Evolutionary conservation across 345 rosid genomes (phyloP).

Genomic region (Eucalyptus decipiens): DNA sequence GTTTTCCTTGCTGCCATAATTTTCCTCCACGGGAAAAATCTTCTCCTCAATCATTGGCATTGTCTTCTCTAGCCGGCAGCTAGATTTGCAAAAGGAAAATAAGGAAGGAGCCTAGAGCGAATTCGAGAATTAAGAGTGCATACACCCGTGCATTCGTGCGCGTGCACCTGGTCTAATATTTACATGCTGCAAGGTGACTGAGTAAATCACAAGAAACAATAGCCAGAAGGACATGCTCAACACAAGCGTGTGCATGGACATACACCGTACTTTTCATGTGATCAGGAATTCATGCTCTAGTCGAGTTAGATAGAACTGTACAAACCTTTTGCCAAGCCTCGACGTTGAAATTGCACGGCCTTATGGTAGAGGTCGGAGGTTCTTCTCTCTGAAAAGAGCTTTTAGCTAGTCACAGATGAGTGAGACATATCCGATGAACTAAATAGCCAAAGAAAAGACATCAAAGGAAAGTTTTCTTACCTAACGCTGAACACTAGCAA

Average conservation of each 20-base stretch:
- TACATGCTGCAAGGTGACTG: neutral
- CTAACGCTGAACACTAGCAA: neutral
- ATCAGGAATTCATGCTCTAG: neutral
- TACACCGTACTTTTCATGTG: neutral
- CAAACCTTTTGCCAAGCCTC: neutral
- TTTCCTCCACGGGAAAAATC: neutral
- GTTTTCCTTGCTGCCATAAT: neutral
- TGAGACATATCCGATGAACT: neutral
- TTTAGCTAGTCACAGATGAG: neutral
- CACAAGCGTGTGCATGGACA: neutral
- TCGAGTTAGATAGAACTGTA: neutral
- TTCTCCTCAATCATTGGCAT: neutral
- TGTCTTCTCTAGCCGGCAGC: neutral
- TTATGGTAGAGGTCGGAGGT: neutral
- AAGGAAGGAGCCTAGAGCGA: neutral
- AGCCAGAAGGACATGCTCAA: neutral
- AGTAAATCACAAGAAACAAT: neutral
- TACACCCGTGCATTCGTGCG: neutral
- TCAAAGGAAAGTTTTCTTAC: neutral
- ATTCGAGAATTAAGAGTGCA: neutral
- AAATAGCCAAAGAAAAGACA: neutral
- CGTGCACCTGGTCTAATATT: neutral
- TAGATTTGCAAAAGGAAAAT: neutral
- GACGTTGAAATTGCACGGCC: neutral
- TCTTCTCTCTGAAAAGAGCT: neutral